A percentile compares a stretch with the other conserved stretches of the same genome.
Conservation (phyloP, 441 rosid genomes). For the Erodium texanum region DNA sequence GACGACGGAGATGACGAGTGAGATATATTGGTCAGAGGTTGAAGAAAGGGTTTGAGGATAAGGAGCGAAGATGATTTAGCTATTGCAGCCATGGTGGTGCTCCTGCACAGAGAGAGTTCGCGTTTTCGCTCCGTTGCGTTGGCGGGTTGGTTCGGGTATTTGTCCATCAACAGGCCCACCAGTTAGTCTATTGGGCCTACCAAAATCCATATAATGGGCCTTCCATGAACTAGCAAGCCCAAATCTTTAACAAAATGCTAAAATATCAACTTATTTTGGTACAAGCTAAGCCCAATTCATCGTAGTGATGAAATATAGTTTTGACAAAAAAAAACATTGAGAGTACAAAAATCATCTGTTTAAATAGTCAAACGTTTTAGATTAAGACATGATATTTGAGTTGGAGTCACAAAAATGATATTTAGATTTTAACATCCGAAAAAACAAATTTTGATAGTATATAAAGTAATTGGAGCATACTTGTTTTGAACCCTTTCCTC, state of each 20-base stretch:
- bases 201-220: neutral
- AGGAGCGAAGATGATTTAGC: constrained; percentile 21
- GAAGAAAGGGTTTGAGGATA: constrained; percentile 29
- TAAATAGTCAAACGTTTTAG: too few relatives aligned
- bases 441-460: too few relatives aligned
- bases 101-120: neutral
- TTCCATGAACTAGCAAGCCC: neutral
- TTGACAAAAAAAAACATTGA: too few relatives aligned
- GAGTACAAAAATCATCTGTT: too few relatives aligned
- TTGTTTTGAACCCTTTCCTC: too few relatives aligned
- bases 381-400: too few relatives aligned
- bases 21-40: constrained; percentile 13
- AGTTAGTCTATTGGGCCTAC: neutral
- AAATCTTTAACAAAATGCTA: neutral
- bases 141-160: neutral
- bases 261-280: too few relatives aligned
- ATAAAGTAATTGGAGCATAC: too few relatives aligned
- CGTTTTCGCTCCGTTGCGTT: neutral
- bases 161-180: neutral
- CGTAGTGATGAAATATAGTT: too few relatives aligned
- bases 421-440: too few relatives aligned
- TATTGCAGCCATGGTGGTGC: constrained; percentile 25
- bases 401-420: too few relatives aligned
- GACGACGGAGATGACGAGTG: constrained; percentile 5
- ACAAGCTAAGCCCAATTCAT: too few relatives aligned